These are phyloP conservation scores for Bryoerythrophyllum caledonicum DNA, from an alignment of 225 moss, liverwort and hornwort genomes.

Conservation along the genomic window DNA sequence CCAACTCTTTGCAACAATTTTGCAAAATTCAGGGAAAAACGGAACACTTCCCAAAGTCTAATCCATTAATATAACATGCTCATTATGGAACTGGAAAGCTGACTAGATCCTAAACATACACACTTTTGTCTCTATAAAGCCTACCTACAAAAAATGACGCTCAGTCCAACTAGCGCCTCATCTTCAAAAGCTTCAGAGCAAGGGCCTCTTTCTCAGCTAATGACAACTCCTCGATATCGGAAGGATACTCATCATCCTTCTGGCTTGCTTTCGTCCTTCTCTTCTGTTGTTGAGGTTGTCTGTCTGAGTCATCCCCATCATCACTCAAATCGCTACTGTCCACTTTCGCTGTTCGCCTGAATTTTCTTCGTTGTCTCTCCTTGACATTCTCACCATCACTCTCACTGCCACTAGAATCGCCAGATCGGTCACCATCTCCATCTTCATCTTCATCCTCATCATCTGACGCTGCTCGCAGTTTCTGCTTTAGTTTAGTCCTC, in stretches of 20 bases:
- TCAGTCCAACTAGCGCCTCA: slow-evolving; percentile 38
- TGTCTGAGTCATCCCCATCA: slow-evolving; percentile 30
- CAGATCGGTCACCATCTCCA: slow-evolving; percentile 35
- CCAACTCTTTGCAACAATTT: too few species aligned
- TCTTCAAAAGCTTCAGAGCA: slow-evolving; percentile 73
- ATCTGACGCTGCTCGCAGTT: slow-evolving; percentile 53
- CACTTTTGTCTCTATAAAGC: slow-evolving; percentile 8
- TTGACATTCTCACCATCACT: slow-evolving; percentile 51
- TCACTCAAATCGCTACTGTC: slow-evolving; percentile 19
- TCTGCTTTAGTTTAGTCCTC: slow-evolving; percentile 69
- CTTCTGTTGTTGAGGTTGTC: slow-evolving; percentile 19
- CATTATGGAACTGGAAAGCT: too few species aligned
- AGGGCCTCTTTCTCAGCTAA: slow-evolving; percentile 87
- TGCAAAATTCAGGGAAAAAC: too few species aligned
- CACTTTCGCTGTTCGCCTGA: slow-evolving; percentile 36
- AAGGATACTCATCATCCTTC: slow-evolving; percentile 25
- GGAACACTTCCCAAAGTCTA: too few species aligned
- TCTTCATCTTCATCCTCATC: slow-evolving; percentile 44
- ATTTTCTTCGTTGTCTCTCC: slow-evolving; percentile 46
- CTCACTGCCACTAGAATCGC: slow-evolving; percentile 34
- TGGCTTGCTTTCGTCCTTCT: slow-evolving; percentile 15
- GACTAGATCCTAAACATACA: background rate
- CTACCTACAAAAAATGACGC: slow-evolving; percentile 32
- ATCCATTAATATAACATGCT: too few species aligned
- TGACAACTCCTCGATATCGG: slow-evolving; percentile 57